Conservation (phyloP, 2,329 filamentous ascomycete genomes). For the Scytalidium lignicola region DNA sequence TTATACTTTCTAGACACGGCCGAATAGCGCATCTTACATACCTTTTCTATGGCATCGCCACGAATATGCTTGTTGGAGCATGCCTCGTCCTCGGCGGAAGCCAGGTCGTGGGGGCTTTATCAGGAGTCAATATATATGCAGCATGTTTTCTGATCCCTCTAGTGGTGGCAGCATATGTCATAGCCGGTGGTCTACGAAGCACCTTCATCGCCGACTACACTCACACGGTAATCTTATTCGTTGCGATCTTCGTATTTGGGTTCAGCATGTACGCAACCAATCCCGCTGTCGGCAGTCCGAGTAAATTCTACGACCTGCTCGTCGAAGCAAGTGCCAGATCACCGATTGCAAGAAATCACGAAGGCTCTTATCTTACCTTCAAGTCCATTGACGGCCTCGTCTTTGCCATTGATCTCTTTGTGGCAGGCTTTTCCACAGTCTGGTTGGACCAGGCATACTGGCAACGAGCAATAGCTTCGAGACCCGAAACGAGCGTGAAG, state of each 20-base stretch:
- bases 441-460: constrained; percentile 40
- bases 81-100: constrained; percentile 34
- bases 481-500: constrained; percentile 34
- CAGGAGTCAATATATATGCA: constrained; percentile 37
- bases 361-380: constrained; percentile 34
- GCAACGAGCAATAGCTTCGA: constrained; percentile 38
- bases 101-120: constrained; percentile 33
- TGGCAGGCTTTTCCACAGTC: constrained; percentile 31
- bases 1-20: constrained; percentile 34
- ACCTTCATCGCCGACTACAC: constrained; percentile 38
- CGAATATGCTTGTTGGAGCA: constrained; percentile 36
- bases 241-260: constrained; percentile 33
- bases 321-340: constrained; percentile 25
- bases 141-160: constrained; percentile 35
- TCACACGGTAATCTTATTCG: constrained; percentile 36
- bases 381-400: constrained; percentile 30
- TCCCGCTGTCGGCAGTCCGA: constrained; percentile 26
- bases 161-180: constrained; percentile 34
- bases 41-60: constrained; percentile 34
- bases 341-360: constrained; percentile 30
- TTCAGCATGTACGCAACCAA: constrained; percentile 31
- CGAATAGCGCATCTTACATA: constrained; percentile 32
- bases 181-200: constrained; percentile 33
- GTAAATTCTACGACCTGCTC: constrained; percentile 33
- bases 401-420: constrained; percentile 33